Percentiles rank a stretch among this genome's conserved stretches.
Evolutionary conservation across 2,329 filamentous ascomycete species (phyloP).

Genomic region (Hymenoscyphus linearis): DNA sequence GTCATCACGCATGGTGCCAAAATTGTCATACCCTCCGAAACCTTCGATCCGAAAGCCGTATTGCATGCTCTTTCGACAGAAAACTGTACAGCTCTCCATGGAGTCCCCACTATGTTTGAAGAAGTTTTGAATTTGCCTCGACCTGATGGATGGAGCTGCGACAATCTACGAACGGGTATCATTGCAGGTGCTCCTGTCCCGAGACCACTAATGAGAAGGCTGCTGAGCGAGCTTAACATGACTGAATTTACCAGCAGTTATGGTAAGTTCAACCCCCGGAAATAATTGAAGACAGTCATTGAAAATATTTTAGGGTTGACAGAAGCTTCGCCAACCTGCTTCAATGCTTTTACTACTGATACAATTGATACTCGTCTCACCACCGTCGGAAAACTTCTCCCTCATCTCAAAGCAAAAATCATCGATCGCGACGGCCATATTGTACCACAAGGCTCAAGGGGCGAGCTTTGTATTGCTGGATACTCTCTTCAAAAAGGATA

Average conservation of each 20-base stretch:
- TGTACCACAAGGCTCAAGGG: slow-evolving; percentile 48
- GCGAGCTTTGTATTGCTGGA: slow-evolving; percentile 61
- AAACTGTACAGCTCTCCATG: slow-evolving; percentile 46
- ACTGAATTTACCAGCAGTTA: slow-evolving; percentile 51
- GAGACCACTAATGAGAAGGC: slow-evolving; percentile 53
- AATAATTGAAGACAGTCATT: background rate
- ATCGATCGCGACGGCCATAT: slow-evolving; percentile 50
- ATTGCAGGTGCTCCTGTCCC: slow-evolving; percentile 61
- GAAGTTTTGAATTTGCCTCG: slow-evolving; percentile 54
- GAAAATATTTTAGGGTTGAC: background rate
- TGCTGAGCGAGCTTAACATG: slow-evolving; percentile 57
- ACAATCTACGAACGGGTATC: slow-evolving; percentile 57
- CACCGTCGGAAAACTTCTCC: slow-evolving; percentile 34
- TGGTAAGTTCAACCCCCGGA: slow-evolving; percentile 9
- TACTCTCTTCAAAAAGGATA: slow-evolving; percentile 57
- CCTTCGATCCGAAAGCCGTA: slow-evolving; percentile 55
- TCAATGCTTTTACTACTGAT: slow-evolving; percentile 3
- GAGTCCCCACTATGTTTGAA: slow-evolving; percentile 66
- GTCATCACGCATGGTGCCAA: slow-evolving; percentile 56
- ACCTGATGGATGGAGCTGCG: slow-evolving; percentile 7
- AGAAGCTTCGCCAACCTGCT: slow-evolving; percentile 4
- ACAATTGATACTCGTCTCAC: slow-evolving; percentile 6
- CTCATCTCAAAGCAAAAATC: slow-evolving; percentile 46
- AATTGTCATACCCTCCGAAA: slow-evolving; percentile 63
- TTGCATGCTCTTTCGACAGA: slow-evolving; percentile 50